Evolutionary conservation across 257 asterid genomes (phyloP), one percentile per base, ranked within the genome.

Genomic region (Primulina tabacum): DNA sequence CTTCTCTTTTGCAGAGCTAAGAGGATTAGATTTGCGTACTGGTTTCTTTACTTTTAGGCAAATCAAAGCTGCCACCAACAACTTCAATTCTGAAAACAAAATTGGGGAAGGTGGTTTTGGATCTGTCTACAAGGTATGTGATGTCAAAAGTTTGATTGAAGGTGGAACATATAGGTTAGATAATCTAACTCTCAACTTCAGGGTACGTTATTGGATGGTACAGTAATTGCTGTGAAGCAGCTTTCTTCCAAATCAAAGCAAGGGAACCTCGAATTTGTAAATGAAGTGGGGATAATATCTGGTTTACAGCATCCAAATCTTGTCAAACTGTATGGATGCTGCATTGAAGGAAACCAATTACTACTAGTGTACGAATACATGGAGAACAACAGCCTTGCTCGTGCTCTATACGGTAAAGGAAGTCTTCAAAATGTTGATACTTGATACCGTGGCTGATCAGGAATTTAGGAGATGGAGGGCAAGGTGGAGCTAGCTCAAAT

Each of bases 41-140:
- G 87, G 92, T 7, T 67, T 73, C 21, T 82, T 85, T 20, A 88
- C 89, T 67, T 84, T 72, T 32, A 68, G 86, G 75, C 95, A 88
- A 75, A 80, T 88, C 74, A 79, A 76, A 82, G 89, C 86, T 24
- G 92, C 95, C 71, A 86, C 92, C 6, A 70, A 77, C 53, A 73
- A 84, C 77, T 85, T 88, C 30, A 68, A 75, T 65, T 30, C 85
- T 52, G 81, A 69, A 24, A 86, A 88, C 77, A 84, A 82, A 73
- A 80, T 88, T 40, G 90, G 95, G 20, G 89, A 88, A 79, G 92
- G 95, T 63, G 92, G 95, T 66, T 88, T 88, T 71, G 95, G 95
- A 38, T 69, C 80, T 20, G 95, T 86, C 62, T 88, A 79, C 77
- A 86, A 82, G 87, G 95, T 83, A 80, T 24, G 43, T 52, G 32